Base-by-base conservation (phyloP, 306 rosid genomes). In the Vicia villosa region DNA sequence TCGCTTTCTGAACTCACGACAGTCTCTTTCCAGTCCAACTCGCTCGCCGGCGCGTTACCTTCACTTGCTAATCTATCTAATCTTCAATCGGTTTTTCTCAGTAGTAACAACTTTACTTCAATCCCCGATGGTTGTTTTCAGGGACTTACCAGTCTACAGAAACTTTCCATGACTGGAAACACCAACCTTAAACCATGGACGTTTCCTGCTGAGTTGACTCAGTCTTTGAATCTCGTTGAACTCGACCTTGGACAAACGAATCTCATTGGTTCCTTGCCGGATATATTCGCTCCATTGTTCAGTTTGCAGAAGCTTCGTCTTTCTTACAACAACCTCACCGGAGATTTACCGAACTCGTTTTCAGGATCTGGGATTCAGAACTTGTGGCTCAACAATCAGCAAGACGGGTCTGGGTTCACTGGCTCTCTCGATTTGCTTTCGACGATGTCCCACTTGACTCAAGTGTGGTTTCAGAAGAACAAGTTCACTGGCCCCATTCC, bases 321-420 rank as follows among this genome's bases (percentile, higher is more conserved):
- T 37, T 85, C 97, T n/a, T 93, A 90, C 82, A 93, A 93, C 52
- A 86, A 93, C 45, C 82, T 93, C 59, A 83, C 87, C 19, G 98
- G 98, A 2, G 7, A 38, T 4, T 71, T 93, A 26, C 97, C 98
- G 0, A 56, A 20, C 5, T 73, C 90, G 3, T 73, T 93, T 2
- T 75, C 75, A 0, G 79, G 80, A 49, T 86, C 98, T 28, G 77
- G 46, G 36, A 82, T 93, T 55, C 52, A 2, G 47, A 71, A 63
- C 10, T 45, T 93, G 6, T 93, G 98, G 98, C 82, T 93, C 36
- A 93, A 93, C 72, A 93, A 93, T 54, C 98, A 93, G 83, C 15
- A 14, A 0, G 36, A 20, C n/a, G 98, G 96, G 10, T 65, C 1
- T 11, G 68, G 68, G 1, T 63, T 93, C 0, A 85, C 97, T 0